Percentiles rank a stretch among this genome's conserved stretches.
Conservation (phyloP, 257 asterid species). For the Anisodus tanguticus region DNA sequence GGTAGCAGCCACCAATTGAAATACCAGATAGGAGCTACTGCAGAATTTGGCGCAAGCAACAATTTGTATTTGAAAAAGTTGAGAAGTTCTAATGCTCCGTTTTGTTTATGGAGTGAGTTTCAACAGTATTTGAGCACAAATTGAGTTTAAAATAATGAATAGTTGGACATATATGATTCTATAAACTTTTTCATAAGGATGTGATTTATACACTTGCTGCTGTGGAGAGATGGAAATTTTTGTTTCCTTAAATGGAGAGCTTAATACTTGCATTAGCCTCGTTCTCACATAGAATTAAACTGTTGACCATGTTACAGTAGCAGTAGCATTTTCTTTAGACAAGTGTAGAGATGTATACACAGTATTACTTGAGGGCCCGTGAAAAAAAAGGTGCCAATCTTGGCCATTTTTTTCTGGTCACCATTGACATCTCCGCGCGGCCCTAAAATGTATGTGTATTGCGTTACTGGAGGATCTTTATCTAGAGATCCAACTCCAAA, state of each 20-base stretch:
- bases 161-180: conserved; percentile 25
- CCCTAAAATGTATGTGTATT: conserved; percentile 12
- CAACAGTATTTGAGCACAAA: conserved; percentile 35
- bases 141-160: conserved; percentile 21
- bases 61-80: background rate
- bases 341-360: background rate
- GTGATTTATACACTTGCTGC: background rate
- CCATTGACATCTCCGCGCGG: too few relatives aligned
- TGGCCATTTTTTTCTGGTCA: too few relatives aligned
- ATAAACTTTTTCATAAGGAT: background rate
- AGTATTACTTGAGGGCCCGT: too few relatives aligned
- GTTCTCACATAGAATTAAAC: background rate
- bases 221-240: background rate
- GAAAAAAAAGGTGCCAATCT: too few relatives aligned
- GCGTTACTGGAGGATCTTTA: conserved; percentile 45
- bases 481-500: background rate
- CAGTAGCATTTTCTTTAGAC: background rate
- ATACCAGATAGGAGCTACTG: background rate
- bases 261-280: background rate
- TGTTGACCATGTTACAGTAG: background rate
- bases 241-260: background rate
- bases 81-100: conserved; percentile 6
- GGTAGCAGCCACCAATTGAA: conserved; percentile 70
- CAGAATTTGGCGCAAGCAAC: conserved; percentile 18
- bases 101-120: conserved; percentile 20